Evolutionary conservation across 163 green algal genomes (phyloP), one percentile per base, ranked within the genome.

Genomic region (Prototheca wickerhamii): DNA sequence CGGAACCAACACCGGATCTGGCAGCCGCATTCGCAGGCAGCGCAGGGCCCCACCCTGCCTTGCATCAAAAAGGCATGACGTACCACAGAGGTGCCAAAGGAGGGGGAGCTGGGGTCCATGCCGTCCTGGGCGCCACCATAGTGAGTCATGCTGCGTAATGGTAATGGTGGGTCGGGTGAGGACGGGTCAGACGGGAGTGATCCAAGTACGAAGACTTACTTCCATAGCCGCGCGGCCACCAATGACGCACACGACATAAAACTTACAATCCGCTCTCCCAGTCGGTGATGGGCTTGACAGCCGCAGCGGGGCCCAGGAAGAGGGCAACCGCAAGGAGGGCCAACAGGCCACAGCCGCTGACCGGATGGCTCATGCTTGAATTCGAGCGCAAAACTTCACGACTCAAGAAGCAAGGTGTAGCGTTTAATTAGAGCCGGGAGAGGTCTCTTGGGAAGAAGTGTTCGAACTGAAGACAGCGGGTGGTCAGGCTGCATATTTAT

Each of bases 51-150:
- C 12, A 15, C 12, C 40, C 10, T 15, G 40, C 12, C 40, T 49
- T n/a, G n/a, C n/a, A n/a, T n/a, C n/a, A n/a, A n/a, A n/a, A n/a
- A n/a, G n/a, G n/a, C n/a, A n/a, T n/a, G n/a, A n/a, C n/a, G 20
- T 23, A 63, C 28, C 35, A 26, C 33, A 34, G n/a, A 53, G 23
- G 35, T 53, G 4, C 34, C 28, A 53, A 63, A 63, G 26, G 51
- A 68, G 0, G 54, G 67, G 12, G 25, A 52, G 60, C 2, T 53
- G 50, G 73, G 73, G 52, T 74, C 57, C 73, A 80, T 80, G 63
- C 72, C 69, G 32, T 76, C 69, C 50, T 67, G 69, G 3, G 51
- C 25, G 40, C 69, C 69, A 26, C 69, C 69, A 43, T 68, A 71
- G 51, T 68, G 58, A 15, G 69, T 71, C 17, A 65, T 53, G 21